Conservation (phyloP, 2,329 filamentous ascomycete genomes). For the Sporothrix mexicana region DNA sequence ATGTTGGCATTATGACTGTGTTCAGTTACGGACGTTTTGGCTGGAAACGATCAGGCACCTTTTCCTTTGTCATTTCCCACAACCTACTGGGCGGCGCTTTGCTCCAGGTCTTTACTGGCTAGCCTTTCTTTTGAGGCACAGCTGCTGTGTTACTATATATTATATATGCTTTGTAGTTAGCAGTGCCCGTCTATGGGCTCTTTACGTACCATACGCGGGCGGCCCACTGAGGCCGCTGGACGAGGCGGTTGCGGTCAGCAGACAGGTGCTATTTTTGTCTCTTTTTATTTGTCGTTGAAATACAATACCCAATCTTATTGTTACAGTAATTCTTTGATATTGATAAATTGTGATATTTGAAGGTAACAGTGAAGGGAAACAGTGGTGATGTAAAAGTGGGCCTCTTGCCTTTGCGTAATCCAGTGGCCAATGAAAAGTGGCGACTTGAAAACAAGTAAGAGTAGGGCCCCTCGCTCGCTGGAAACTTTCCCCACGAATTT, state of each 20-base stretch:
- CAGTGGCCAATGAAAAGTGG: constrained; percentile 21
- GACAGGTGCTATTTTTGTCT: neutral
- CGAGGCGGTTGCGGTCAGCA: neutral
- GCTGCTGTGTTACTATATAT: constrained; percentile 12
- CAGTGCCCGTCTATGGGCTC: neutral
- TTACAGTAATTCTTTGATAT: neutral
- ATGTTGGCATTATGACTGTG: constrained; percentile 25
- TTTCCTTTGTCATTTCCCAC: constrained; percentile 18
- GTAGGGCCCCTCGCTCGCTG: constrained; percentile 22
- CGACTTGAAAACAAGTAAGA: neutral
- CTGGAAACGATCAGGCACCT: constrained; percentile 15
- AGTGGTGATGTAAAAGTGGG: neutral
- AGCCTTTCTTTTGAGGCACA: neutral
- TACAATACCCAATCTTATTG: constrained; percentile 25
- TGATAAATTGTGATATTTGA: no score
- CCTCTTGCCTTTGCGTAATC: neutral
- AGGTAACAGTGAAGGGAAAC: no score
- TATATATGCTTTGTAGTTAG: constrained; percentile 6
- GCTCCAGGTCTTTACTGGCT: neutral
- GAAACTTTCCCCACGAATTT: constrained; percentile 35
- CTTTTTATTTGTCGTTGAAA: constrained; percentile 6
- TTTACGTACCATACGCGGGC: neutral
- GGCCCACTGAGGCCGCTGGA: neutral
- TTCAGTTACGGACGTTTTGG: constrained; percentile 11
- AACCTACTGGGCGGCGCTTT: neutral